phyloP scores from a whole-genome alignment of 805 yeast genomes.

The Metschnikowia koreensis region DNA sequence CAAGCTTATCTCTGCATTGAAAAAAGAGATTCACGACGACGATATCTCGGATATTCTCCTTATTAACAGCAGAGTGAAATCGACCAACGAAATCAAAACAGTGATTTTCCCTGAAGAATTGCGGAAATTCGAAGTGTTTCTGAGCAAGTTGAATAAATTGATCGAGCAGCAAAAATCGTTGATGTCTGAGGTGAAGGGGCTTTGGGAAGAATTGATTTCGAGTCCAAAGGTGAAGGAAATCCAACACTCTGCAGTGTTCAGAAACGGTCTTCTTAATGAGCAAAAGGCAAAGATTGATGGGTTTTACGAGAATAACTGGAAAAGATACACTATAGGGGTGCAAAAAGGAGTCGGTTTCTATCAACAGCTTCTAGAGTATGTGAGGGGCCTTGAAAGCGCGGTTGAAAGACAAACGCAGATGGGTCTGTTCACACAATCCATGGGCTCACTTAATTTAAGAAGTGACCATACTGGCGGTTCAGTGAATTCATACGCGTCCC shows the following conservation, averaged over 20 bases:
- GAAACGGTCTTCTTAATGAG: conserved; percentile 29
- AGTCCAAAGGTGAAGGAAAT: conserved; percentile 37
- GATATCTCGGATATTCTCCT: conserved; percentile 79
- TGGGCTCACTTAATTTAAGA: conserved; percentile 11
- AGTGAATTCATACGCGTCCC: background rate
- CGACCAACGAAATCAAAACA: conserved; percentile 55
- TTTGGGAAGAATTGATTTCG: conserved; percentile 29
- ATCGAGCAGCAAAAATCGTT: conserved; percentile 61
- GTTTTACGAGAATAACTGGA: conserved; percentile 56
- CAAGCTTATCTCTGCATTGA: conserved; percentile 61
- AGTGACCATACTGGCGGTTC: conserved; percentile 7
- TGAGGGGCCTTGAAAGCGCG: conserved; percentile 24
- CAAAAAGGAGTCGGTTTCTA: conserved; percentile 66
- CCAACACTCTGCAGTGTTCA: conserved; percentile 44
- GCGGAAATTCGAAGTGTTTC: conserved; percentile 69
- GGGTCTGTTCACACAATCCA: conserved; percentile 7
- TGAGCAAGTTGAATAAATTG: conserved; percentile 63
- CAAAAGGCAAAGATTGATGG: conserved; percentile 37
- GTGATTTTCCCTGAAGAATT: conserved; percentile 66
- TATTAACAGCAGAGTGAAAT: conserved; percentile 54
- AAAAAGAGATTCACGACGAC: conserved; percentile 69
- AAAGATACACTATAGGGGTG: conserved; percentile 55
- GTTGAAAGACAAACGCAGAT: conserved; percentile 20
- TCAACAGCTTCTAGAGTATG: conserved; percentile 42
- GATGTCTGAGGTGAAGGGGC: conserved; percentile 29